Base-by-base conservation (phyloP, 2,329 filamentous ascomycete genomes). In the Xylariaceae sp. region DNA sequence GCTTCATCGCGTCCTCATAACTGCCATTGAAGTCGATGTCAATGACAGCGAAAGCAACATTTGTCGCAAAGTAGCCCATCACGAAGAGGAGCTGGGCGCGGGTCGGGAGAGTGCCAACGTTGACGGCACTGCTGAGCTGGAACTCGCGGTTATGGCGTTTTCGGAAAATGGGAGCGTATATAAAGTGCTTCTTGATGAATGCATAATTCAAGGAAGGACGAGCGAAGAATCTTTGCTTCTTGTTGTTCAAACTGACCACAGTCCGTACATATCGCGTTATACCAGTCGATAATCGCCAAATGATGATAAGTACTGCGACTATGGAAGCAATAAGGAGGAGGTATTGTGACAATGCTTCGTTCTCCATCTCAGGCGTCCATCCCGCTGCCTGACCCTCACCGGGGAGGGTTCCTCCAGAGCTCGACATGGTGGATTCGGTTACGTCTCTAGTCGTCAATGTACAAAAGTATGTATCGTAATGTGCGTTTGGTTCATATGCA, bases 91-190 rank as follows among this genome's bases (percentile, higher is more conserved):
- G 78, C 63, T 94, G 87, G 58, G 91, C 82, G 40, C 88, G 74
- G n/a, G 85, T 86, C 0, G 88, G 88, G 16, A 94, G 69, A 0
- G 88, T 92, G 52, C 88, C 86, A 44, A 88, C 80, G 55, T 83
- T 83, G 60, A 88, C 67, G 6, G 83, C 83, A 16, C 73, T 73
- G 19, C 81, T 84, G 12, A 90, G 67, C 59, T 85, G 82, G 54
- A 88, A 76, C 60, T 87, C 83, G 21, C 79, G 73, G 58, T 93
- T 93, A 67, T 93, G 88, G 58, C 88, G 77, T 61, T 87, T 87
- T 44, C 75, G 76, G 59, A 82, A 79, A 16, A 94, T 67, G 5
- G 88, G 88, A 1, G 88, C 83, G 60, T 83, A 84, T 16, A 85
- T 67, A 17, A 88, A 52, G 55, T 86, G 76, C 60, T 77, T 80